Evolutionary conservation across 495 filamentous ascomycete species (phyloP).

Genomic region (Neurospora hispaniola): DNA sequence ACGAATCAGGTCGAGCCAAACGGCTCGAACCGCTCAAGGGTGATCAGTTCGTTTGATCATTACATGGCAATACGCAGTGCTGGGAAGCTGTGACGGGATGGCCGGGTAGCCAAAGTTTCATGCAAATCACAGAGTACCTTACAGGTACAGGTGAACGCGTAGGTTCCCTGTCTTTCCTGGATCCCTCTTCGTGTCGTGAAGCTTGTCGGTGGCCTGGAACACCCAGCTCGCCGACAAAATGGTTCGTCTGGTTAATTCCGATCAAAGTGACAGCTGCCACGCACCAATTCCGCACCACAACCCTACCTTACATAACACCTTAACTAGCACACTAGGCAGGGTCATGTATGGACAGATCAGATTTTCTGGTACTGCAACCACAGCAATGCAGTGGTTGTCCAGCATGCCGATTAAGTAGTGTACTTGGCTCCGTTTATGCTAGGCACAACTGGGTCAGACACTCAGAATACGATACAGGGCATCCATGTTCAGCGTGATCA

Average conservation of each 20-base stretch:
- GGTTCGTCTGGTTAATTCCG: background rate
- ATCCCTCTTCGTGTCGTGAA: background rate
- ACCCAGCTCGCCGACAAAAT: background rate
- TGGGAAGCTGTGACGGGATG: background rate
- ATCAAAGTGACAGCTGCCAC: background rate
- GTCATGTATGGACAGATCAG: background rate
- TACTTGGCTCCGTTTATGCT: background rate
- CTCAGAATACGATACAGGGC: background rate
- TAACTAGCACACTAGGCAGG: constrained; percentile 1
- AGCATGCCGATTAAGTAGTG: background rate
- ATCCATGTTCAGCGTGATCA: background rate
- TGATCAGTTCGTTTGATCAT: background rate
- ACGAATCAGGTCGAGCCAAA: background rate
- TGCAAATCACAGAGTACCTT: background rate
- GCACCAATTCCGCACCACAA: background rate
- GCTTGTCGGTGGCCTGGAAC: background rate
- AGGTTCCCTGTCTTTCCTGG: background rate
- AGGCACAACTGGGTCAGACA: background rate
- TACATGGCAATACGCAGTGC: background rate
- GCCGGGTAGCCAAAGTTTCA: background rate
- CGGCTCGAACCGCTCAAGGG: background rate
- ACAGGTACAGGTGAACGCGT: background rate
- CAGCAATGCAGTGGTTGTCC: background rate
- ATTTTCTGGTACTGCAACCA: background rate
- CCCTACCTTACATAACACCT: background rate